These are phyloP conservation scores for Cadophora sp. DNA, from an alignment of 2,329 filamentous ascomycete species.

Conservation along the genomic window DNA sequence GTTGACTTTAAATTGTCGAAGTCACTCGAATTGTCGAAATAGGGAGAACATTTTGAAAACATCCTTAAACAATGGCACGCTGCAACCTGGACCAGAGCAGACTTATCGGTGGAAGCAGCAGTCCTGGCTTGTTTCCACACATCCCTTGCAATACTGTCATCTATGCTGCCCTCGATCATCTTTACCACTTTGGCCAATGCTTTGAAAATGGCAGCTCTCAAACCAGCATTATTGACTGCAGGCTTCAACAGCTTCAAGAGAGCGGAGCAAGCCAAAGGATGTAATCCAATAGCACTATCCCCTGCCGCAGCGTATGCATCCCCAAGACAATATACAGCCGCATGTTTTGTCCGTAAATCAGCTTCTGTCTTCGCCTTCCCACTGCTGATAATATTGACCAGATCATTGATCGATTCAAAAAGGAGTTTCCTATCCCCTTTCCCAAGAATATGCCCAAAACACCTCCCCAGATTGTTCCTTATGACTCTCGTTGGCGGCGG, in stretches of 20 bases:
- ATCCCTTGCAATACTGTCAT: slow-evolving; percentile 86
- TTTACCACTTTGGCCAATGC: slow-evolving; percentile 77
- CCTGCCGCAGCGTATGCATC: slow-evolving; percentile 91
- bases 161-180: slow-evolving; percentile 78
- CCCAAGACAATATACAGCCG: slow-evolving; percentile 84
- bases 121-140: slow-evolving; percentile 91
- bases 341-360: slow-evolving; percentile 82
- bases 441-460: slow-evolving; percentile 81
- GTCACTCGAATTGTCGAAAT: slow-evolving; percentile 87
- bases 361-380: slow-evolving; percentile 78
- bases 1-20: slow-evolving; percentile 87
- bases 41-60: slow-evolving; percentile 74
- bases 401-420: slow-evolving; percentile 93
- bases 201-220: slow-evolving; percentile 79
- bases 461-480: slow-evolving; percentile 85
- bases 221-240: slow-evolving; percentile 79
- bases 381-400: slow-evolving; percentile 73
- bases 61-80: slow-evolving; percentile 82
- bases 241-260: slow-evolving; percentile 82
- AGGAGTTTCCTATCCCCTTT: slow-evolving; percentile 90
- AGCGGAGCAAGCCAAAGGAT: slow-evolving; percentile 74
- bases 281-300: slow-evolving; percentile 87
- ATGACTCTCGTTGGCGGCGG: slow-evolving; percentile 88
- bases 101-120: slow-evolving; percentile 80
- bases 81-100: slow-evolving; percentile 77